Evolutionary conservation across 768 basidiomycete genomes (phyloP).

Genomic region (Gelatoporia subvermispora): DNA sequence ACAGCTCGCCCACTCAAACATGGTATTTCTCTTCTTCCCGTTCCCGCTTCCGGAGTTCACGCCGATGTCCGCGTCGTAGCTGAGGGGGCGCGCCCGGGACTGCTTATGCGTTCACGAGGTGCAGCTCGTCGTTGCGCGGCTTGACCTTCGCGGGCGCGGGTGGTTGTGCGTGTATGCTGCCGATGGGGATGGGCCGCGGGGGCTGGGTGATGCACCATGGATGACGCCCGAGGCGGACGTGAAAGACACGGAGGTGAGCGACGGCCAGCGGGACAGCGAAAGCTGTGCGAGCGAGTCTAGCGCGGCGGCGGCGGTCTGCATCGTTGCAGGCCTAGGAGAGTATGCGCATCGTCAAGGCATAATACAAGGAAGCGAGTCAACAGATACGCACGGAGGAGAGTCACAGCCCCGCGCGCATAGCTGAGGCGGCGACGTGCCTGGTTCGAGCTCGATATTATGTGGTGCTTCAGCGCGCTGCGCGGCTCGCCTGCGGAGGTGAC

Average conservation of each 20-base stretch:
- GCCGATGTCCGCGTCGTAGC: slow-evolving; percentile 21
- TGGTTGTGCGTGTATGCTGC: too few species aligned
- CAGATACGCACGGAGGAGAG: slow-evolving; percentile 58
- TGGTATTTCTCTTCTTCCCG: slow-evolving; percentile 58
- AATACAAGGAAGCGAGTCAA: too few species aligned
- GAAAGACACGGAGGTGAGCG: slow-evolving; percentile 19
- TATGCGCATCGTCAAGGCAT: slow-evolving; percentile 9
- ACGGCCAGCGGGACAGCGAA: slow-evolving; percentile 34
- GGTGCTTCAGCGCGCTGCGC: too few species aligned
- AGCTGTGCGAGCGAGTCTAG: too few species aligned
- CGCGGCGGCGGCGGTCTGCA: slow-evolving; percentile 34
- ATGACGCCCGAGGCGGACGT: slow-evolving; percentile 16
- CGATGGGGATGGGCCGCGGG: slow-evolving; percentile 9
- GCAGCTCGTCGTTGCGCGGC: slow-evolving; percentile 9
- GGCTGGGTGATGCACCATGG: slow-evolving; percentile 6
- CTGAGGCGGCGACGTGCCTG: too few species aligned
- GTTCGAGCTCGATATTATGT: too few species aligned
- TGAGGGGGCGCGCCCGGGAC: too few species aligned
- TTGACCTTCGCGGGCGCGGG: slow-evolving; percentile 20
- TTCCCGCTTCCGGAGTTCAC: slow-evolving; percentile 21
- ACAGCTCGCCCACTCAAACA: slow-evolving; percentile 91
- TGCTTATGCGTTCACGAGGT: too few species aligned
- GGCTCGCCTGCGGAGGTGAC: too few species aligned
- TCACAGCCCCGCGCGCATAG: slow-evolving; percentile 75
- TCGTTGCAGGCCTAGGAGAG: slow-evolving; percentile 27